A percentile compares a stretch with the other conserved stretches of the same genome.
Evolutionary conservation across 768 basidiomycete genomes (phyloP).

Genomic region (Rhizopogon roseolus): DNA sequence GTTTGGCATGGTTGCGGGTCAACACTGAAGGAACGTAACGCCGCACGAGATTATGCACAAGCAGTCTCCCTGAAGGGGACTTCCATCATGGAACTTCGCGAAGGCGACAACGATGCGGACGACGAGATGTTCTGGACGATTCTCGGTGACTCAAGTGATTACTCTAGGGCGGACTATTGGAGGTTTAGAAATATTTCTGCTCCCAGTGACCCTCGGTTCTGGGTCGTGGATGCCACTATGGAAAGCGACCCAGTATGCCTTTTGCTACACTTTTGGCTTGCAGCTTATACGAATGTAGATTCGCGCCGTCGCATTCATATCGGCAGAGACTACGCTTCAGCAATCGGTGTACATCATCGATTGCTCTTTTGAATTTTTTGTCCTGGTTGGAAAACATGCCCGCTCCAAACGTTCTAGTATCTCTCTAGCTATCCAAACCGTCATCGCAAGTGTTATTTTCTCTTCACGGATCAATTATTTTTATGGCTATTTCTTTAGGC

Average conservation of each 20-base stretch:
- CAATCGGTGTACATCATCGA: constrained; percentile 62
- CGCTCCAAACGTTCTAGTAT: constrained; percentile 58
- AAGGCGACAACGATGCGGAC: constrained; percentile 55
- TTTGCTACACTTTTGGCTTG: background rate
- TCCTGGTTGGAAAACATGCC: constrained; percentile 66
- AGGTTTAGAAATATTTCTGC: constrained; percentile 52
- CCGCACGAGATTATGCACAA: constrained; percentile 58
- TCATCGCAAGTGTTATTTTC: constrained; percentile 38
- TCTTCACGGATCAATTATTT: background rate
- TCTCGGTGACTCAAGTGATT: constrained; percentile 62
- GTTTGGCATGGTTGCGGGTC: constrained; percentile 83
- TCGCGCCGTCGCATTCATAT: constrained; percentile 37
- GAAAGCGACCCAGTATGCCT: constrained; percentile 36
- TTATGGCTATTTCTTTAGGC: constrained; percentile 33
- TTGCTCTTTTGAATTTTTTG: constrained; percentile 77
- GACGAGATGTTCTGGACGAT: constrained; percentile 89
- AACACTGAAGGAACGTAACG: constrained; percentile 48
- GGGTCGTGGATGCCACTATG: constrained; percentile 46
- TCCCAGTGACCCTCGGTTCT: constrained; percentile 47
- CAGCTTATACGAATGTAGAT: constrained; percentile 35
- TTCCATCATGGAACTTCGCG: constrained; percentile 50
- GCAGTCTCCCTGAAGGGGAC: constrained; percentile 35
- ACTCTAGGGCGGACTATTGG: constrained; percentile 82
- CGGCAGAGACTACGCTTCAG: constrained; percentile 31
- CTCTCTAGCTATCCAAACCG: constrained; percentile 51